Evolutionary conservation across 2,329 filamentous ascomycete species (phyloP).

Genomic region (Pseudogymnoascus verrucosus): DNA sequence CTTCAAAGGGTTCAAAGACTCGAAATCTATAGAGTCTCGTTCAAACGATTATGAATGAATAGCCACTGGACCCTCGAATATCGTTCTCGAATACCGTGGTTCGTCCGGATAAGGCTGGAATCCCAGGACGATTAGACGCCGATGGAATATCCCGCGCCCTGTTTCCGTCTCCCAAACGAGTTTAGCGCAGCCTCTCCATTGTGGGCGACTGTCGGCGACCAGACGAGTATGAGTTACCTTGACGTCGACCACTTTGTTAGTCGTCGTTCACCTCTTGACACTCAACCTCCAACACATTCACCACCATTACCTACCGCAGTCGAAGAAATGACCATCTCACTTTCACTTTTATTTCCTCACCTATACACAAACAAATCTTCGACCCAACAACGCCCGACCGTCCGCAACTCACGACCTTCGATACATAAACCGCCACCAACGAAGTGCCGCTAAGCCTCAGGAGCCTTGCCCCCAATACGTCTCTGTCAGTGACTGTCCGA

Average conservation of each 20-base stretch:
- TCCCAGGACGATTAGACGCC: slow-evolving; percentile 6
- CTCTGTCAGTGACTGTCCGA: slow-evolving; percentile 18
- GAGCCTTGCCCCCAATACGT: slow-evolving; percentile 15
- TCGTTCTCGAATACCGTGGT: not conserved
- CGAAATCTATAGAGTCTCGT: not conserved
- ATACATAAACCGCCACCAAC: slow-evolving; percentile 9
- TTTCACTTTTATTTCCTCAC: slow-evolving; percentile 3
- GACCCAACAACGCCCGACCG: slow-evolving; percentile 3
- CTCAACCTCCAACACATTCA: slow-evolving; percentile 4
- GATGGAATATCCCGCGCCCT: slow-evolving; percentile 1
- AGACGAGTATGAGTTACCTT: slow-evolving; percentile 8
- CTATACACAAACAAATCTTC: slow-evolving; percentile 10
- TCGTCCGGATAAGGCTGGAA: slow-evolving; percentile 8
- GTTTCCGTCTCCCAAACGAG: not conserved
- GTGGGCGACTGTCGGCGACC: not conserved
- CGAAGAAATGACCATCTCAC: slow-evolving; percentile 9
- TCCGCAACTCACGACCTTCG: not conserved
- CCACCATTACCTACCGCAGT: slow-evolving; percentile 3
- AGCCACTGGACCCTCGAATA: not conserved
- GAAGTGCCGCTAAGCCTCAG: slow-evolving; percentile 8
- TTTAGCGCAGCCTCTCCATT: slow-evolving; percentile 7
- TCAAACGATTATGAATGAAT: not conserved
- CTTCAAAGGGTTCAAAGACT: not conserved
- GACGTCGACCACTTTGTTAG: slow-evolving; percentile 7
- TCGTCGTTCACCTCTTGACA: not conserved